phyloP scores from a whole-genome alignment of 805 yeast genomes.

The Komagataella pseudopastoris region DNA sequence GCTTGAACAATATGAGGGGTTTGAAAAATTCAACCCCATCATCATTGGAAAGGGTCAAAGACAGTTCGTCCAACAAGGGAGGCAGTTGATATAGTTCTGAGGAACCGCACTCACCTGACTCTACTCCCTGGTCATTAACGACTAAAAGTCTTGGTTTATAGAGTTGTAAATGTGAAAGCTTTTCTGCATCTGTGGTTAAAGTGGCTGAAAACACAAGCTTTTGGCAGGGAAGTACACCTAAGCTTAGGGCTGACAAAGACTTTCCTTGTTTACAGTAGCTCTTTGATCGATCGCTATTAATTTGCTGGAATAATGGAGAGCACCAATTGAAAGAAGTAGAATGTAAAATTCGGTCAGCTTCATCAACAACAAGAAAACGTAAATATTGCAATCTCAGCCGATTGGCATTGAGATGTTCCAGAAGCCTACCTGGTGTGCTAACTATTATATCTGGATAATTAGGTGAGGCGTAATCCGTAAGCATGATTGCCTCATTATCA shows the following conservation, averaged over 20 bases:
- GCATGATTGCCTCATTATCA: constrained; percentile 45
- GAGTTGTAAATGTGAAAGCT: constrained; percentile 58
- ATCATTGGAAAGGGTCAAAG: constrained; percentile 15
- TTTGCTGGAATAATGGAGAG: constrained; percentile 30
- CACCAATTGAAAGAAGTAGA: constrained; percentile 95
- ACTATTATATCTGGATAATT: constrained; percentile 52
- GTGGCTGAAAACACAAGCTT: constrained; percentile 86
- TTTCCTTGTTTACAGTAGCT: neutral
- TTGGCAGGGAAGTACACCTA: constrained; percentile 19
- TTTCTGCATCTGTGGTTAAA: constrained; percentile 84
- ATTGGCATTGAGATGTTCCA: constrained; percentile 46
- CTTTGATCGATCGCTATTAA: constrained; percentile 10
- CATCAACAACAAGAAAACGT: constrained; percentile 60
- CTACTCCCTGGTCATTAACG: constrained; percentile 33
- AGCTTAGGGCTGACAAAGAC: neutral
- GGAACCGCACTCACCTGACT: constrained; percentile 21
- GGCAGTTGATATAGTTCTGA: constrained; percentile 55
- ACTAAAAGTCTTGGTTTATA: constrained; percentile 61
- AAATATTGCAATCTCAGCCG: constrained; percentile 37
- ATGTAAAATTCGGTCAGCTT: constrained; percentile 70
- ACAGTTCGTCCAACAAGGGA: constrained; percentile 22
- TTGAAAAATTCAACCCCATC: constrained; percentile 28
- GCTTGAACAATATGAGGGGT: constrained; percentile 58
- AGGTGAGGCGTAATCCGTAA: constrained; percentile 15
- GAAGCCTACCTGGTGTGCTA: constrained; percentile 70